A percentile compares a stretch with the other conserved stretches of the same genome.
Evolutionary conservation across 1,284 basidiomycete genomes (phyloP).

Genomic region (Athelia sp.): DNA sequence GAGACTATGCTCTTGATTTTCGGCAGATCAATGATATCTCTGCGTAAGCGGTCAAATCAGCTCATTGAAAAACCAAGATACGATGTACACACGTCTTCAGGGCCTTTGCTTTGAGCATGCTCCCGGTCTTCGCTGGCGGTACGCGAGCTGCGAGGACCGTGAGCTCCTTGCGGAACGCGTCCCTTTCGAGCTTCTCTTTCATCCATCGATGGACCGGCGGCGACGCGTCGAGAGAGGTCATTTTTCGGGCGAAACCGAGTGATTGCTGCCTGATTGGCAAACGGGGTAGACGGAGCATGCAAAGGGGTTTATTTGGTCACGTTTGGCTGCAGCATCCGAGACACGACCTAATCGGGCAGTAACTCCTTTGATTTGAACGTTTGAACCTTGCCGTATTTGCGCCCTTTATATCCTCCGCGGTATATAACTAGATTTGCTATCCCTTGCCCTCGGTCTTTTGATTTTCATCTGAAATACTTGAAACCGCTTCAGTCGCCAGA

Average conservation of each 20-base stretch:
- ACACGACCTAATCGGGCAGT: too few species aligned
- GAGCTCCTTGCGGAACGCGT: slow-evolving; percentile 58
- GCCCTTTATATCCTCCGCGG: too few species aligned
- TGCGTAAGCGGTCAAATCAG: slow-evolving; percentile 20
- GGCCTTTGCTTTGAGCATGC: slow-evolving; percentile 48
- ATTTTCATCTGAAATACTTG: too few species aligned
- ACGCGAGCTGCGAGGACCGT: slow-evolving; percentile 65
- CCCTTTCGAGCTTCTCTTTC: slow-evolving; percentile 48
- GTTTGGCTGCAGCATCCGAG: slow-evolving; percentile 1
- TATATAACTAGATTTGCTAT: too few species aligned
- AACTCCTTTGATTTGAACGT: too few species aligned
- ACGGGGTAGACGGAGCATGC: slow-evolving; percentile 9
- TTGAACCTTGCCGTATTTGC: too few species aligned
- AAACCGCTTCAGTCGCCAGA: too few species aligned
- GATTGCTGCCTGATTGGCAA: slow-evolving; percentile 6
- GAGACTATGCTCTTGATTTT: slow-evolving; percentile 57
- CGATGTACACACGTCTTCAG: slow-evolving; percentile 51
- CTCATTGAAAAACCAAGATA: slow-evolving; percentile 4
- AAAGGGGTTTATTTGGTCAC: neutral
- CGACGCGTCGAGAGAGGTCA: slow-evolving; percentile 45
- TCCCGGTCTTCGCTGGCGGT: slow-evolving; percentile 49
- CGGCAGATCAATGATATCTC: slow-evolving; percentile 59
- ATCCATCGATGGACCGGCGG: slow-evolving; percentile 48
- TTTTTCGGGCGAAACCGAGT: slow-evolving; percentile 8
- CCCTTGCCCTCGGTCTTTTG: too few species aligned